phyloP scores from a whole-genome alignment of 495 filamentous ascomycete species.

The Parathielavia appendiculata region DNA sequence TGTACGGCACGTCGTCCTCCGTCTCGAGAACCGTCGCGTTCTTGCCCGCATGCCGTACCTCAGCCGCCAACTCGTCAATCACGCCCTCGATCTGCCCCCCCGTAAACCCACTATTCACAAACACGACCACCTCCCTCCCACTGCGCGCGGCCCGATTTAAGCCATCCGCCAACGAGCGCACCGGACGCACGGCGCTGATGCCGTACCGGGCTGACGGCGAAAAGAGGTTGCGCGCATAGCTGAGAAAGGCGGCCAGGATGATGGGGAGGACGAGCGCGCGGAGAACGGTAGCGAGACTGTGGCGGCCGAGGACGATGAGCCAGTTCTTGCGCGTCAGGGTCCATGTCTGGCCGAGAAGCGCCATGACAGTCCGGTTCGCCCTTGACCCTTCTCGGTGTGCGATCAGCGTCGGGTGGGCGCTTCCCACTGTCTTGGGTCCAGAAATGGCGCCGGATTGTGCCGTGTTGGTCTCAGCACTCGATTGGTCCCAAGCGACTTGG shows the following conservation, averaged over 20 bases:
- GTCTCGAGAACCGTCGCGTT: slow-evolving; percentile 49
- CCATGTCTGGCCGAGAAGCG: slow-evolving; percentile 58
- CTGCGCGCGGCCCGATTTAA: slow-evolving; percentile 44
- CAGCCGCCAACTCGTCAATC: slow-evolving; percentile 55
- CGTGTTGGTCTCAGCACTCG: neutral
- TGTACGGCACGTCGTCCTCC: slow-evolving; percentile 50
- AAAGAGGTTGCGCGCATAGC: slow-evolving; percentile 64
- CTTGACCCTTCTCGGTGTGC: neutral
- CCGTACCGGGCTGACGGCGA: slow-evolving; percentile 62
- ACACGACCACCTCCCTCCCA: slow-evolving; percentile 62
- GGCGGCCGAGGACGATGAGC: slow-evolving; percentile 61
- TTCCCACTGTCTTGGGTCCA: neutral
- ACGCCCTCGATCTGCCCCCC: slow-evolving; percentile 68
- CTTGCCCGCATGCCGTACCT: slow-evolving; percentile 49
- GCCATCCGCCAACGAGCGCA: slow-evolving; percentile 57
- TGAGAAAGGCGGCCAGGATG: slow-evolving; percentile 61
- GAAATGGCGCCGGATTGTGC: neutral
- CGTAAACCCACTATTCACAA: slow-evolving; percentile 67
- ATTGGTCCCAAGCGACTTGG: neutral
- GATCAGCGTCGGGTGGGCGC: neutral
- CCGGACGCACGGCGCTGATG: slow-evolving; percentile 50
- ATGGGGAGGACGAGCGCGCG: slow-evolving; percentile 69
- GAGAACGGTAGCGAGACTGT: slow-evolving; percentile 55
- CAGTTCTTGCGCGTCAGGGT: slow-evolving; percentile 71
- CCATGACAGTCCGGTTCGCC: slow-evolving; percentile 18